Conservation (phyloP, 2,329 filamentous ascomycete genomes). For the Claviceps sorghi region DNA sequence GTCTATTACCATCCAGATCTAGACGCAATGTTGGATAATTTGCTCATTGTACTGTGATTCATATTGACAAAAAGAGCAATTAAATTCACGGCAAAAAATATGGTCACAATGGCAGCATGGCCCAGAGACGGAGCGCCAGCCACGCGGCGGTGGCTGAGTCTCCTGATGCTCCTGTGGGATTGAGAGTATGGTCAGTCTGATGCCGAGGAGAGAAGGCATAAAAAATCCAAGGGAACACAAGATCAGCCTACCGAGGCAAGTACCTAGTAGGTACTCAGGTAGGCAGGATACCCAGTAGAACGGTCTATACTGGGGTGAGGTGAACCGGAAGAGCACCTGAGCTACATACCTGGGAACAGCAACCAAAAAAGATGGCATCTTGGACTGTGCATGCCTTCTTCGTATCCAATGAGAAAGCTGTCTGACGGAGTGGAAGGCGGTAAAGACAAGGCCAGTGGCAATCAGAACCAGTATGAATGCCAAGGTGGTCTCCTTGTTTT, state of each 20-base stretch:
- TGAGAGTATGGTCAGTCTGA: background rate
- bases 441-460: slow-evolving; percentile 4
- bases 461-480: slow-evolving; percentile 4
- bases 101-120: slow-evolving; percentile 15
- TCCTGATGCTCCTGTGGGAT: slow-evolving; percentile 14
- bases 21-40: slow-evolving; percentile 21
- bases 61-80: slow-evolving; percentile 19
- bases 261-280: background rate
- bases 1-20: slow-evolving; percentile 23
- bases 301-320: too few species aligned
- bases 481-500: slow-evolving; percentile 5
- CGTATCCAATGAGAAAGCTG: background rate
- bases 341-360: slow-evolving; percentile 3
- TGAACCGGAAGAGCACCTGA: background rate
- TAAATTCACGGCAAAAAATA: slow-evolving; percentile 21
- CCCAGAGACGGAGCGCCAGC: slow-evolving; percentile 18
- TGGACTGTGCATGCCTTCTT: background rate
- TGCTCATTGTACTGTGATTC: slow-evolving; percentile 16
- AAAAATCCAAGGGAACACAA: background rate
- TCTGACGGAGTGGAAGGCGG: slow-evolving; percentile 3
- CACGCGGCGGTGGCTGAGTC: slow-evolving; percentile 13
- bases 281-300: background rate
- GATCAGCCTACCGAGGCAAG: background rate
- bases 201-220: background rate
- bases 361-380: background rate